Base-by-base conservation (phyloP, 2,329 filamentous ascomycete genomes). In the Xylariales sp. region DNA sequence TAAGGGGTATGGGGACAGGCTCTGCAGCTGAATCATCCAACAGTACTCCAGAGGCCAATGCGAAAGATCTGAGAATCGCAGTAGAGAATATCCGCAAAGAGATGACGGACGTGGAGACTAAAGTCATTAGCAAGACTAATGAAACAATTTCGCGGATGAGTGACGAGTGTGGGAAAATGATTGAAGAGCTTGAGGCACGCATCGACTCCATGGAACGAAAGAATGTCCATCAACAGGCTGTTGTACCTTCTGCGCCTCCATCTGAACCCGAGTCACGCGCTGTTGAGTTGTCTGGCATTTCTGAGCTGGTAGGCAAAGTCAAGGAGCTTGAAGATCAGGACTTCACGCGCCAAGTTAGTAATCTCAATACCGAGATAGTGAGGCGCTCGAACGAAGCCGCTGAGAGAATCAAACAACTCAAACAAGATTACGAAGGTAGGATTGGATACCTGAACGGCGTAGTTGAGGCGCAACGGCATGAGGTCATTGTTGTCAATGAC, bases 51-150 rank as follows among this genome's bases (percentile, higher is more conserved):
- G 16, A 15, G 8, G 14, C 13, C 8, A 15, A 31, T 17, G n/a
- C 8, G 29, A n/a, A n/a, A n/a, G 29, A 31, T 11, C 14, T 31
- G 29, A 31, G 15, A 15, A 7, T 7, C 15, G 16, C 8, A 8
- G 15, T 31, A 8, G 29, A 31, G 14, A 31, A 8, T 31, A 14
- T 31, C n/a, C 8, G 8, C 8, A 8, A 25, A n/a, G n/a, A 8
- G n/a, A n/a, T 25, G 8, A n/a, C 13, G 13, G 35, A 31, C 13
- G 19, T 41, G 5, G 40, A 39, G 15, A 29, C 16, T 19, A 44
- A 30, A 5, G 13, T 46, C 14, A 30, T 40, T 18, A 35, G 38
- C 5, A 40, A 40, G 18, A 12, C 47, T 6, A 20, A 29, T 13
- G 35, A 20, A 6, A 31, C 28, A 5, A 19, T 38, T 6, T 18